Evolutionary conservation across 441 rosid genomes (phyloP).

Genomic region (Metrosideros polymorpha): DNA sequence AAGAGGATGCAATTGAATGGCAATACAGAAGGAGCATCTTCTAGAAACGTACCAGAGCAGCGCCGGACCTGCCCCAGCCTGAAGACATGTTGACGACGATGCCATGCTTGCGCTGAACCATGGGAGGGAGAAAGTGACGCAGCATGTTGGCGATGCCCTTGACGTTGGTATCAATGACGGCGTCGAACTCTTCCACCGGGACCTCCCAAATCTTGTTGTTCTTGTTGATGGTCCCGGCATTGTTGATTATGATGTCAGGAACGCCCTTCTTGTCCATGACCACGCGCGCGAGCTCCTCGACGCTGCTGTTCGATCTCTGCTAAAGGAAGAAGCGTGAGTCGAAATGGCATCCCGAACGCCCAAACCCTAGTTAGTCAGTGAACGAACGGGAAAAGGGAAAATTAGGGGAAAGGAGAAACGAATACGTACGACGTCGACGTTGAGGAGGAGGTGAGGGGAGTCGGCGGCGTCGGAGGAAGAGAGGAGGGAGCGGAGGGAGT

Average conservation of each 20-base stretch:
- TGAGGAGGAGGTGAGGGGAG: constrained; percentile 50
- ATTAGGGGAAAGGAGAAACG: background rate
- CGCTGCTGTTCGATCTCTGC: constrained; percentile 66
- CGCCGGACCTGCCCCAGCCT: constrained; percentile 98
- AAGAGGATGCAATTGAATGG: background rate
- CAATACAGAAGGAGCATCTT: background rate
- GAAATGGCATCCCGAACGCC: background rate
- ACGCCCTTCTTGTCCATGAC: constrained; percentile 74
- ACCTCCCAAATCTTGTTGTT: constrained; percentile 97
- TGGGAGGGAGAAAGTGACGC: constrained; percentile 86
- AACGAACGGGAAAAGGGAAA: background rate
- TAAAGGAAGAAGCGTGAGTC: background rate
- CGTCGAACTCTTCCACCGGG: constrained; percentile 78
- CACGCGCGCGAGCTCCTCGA: constrained; percentile 61
- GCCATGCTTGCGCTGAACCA: constrained; percentile 75
- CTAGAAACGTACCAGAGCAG: constrained; percentile 66
- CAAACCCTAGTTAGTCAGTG: background rate
- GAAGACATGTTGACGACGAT: constrained; percentile 87
- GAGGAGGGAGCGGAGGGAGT: constrained; percentile 53
- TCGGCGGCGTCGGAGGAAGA: constrained; percentile 17
- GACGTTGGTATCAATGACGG: constrained; percentile 81
- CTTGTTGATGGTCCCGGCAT: constrained; percentile 85
- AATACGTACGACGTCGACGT: constrained; percentile 53
- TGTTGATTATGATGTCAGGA: constrained; percentile 91
- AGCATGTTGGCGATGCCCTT: constrained; percentile 77